Conservation (phyloP, 495 filamentous ascomycete species). For the Xylaria cubensis region DNA sequence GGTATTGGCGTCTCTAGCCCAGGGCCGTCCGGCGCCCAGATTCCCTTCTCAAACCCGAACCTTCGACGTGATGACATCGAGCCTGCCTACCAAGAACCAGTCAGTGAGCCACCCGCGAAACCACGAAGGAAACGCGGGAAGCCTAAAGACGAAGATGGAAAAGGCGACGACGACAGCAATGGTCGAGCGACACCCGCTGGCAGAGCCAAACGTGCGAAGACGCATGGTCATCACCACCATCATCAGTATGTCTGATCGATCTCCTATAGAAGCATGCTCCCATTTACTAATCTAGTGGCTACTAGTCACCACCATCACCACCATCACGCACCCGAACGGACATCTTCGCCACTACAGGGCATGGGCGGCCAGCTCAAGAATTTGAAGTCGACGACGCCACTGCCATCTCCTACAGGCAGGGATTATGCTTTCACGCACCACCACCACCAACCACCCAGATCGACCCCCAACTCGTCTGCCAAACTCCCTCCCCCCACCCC, state of each 20-base stretch:
- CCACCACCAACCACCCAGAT: conserved; percentile 46
- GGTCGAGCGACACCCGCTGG: conserved; percentile 59
- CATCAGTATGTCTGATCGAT: conserved; percentile 57
- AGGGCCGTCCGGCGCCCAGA: conserved; percentile 54
- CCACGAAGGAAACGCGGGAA: conserved; percentile 63
- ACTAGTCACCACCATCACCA: conserved; percentile 75
- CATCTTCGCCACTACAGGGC: conserved; percentile 51
- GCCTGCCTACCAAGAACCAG: conserved; percentile 44
- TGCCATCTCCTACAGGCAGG: conserved; percentile 64
- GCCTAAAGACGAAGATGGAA: conserved; percentile 64
- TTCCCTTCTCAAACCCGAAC: conserved; percentile 49
- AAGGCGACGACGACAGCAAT: conserved; percentile 65
- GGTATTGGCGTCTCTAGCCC: conserved; percentile 58
- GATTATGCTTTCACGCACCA: conserved; percentile 52
- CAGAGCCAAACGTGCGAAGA: conserved; percentile 65
- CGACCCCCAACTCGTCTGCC: conserved; percentile 43
- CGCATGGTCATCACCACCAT: conserved; percentile 67
- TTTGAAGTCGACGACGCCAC: conserved; percentile 55
- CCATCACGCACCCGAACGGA: conserved; percentile 71
- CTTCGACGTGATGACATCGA: conserved; percentile 55
- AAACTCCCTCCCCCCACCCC: conserved; percentile 47
- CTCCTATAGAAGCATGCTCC: conserved; percentile 23
- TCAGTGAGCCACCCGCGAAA: conserved; percentile 40
- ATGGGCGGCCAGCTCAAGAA: conserved; percentile 48
- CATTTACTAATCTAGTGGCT: conserved; percentile 34